Base-by-base conservation (phyloP, 495 filamentous ascomycete species). In the Penicillium ucsense region DNA sequence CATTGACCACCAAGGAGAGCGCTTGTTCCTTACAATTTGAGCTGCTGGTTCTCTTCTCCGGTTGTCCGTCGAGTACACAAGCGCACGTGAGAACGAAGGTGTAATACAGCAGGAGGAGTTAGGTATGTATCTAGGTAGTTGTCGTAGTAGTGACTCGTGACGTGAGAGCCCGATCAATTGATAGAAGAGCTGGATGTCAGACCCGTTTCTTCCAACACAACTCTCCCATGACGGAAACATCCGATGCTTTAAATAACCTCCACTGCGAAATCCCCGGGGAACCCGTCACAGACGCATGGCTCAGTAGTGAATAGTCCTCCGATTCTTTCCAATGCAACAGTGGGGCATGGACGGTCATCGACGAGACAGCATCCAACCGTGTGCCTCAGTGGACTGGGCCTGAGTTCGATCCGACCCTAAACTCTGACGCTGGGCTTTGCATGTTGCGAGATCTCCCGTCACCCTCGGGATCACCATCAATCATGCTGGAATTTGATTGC, bases 281-380 rank as follows among this genome's bases (percentile, higher is more conserved):
- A 64, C 61, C 61, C 60, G 50, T 61, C 63, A 59, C 42, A 48
- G 41, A 42, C 20, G 20, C 20, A 20, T 20, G 20, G 20, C 20
- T 20, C 20, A 20, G 2, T 20, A 20, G 20, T 20, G 20, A 20
- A 20, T 52, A 35, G 20, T 28, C 36, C 65, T 70, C 66, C 65
- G 66, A 65, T 59, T 70, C 66, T 70, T 70, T 68, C 66, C 66
- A 67, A 66, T 49, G 59, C 46, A 47, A 56, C 56, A 56, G 66
- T 70, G 66, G 66, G 66, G 64, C 66, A 58, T 45, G 49, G 48
- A 43, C 41, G 41, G 41, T 31, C 41, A 32, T n/a, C 29, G 5
- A 43, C 48, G 52, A 20, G 20, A 20, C 20, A 20, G 20, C 20
- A 20, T 20, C 20, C 20, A 20, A 20, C 20, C 20, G 20, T 20